Evolutionary conservation across 371 early-diverging fungal genomes (phyloP), one percentile per base, ranked within the genome.

Genomic region (Mortierella sp.): DNA sequence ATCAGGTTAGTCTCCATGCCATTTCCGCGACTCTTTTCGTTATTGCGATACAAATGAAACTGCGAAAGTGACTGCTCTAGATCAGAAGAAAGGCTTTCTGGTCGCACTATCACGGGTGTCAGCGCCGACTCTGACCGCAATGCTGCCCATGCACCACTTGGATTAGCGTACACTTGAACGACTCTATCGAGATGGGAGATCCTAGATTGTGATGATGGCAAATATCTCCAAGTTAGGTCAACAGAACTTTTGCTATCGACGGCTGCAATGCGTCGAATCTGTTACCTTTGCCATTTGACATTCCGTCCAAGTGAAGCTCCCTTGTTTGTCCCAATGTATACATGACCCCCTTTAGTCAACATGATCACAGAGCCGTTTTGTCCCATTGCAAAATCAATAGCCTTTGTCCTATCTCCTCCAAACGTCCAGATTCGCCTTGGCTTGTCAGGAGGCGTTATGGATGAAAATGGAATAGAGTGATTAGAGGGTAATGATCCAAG

Each of bases 61-160:
- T 86, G 85, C 0, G 88, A 88, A n/a, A 88, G 62, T 3, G 86
- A 72, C 9, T 58, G 65, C 8, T 72, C 66, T 2, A 90, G 23
- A 37, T 89, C 87, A 3, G 60, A 22, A 7, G 70, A 61, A 1
- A 87, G 59, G 1, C 84, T 72, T 13, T 85, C 82, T 10, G 70
- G 59, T 2, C 65, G 64, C 10, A 77, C 40, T 2, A 34, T 6
- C 4, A 80, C 68, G 9, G 72, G 69, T 2, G 76, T 83, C 15
- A 72, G 37, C 5, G 68, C 26, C 5, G 68, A 61, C 28, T 89
- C 90, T 3, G 89, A 82, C n/a, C 89, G 85, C 28, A 90, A 54
- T 1, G 88, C 90, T 29, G 86, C 88, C 85, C 86, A 90, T 12
- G 90, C 87, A n/a, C 88, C 88, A 54, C 86, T 87, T 17, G 88